A percentile compares a stretch with the other conserved stretches of the same genome.
Conservation (phyloP, 129 eudicot species). For the Saussurea involucrata region DNA sequence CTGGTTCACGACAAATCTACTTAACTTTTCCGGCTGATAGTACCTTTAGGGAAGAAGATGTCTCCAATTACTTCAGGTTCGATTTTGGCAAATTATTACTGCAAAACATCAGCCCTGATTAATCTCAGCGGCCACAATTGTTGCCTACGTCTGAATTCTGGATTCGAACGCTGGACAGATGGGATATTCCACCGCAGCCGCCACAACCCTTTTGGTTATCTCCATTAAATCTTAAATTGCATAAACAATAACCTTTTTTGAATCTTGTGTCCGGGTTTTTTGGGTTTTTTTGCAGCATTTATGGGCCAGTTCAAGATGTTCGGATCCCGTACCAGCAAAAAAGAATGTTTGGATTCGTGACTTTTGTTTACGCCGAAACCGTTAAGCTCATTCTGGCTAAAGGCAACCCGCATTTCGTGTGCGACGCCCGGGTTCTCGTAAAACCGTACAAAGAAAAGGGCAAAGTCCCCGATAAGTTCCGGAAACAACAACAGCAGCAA, state of each 20-base stretch:
- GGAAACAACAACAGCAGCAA: slow-evolving; percentile 56
- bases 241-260: neutral
- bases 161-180: too few relatives aligned
- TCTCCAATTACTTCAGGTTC: slow-evolving; percentile 71
- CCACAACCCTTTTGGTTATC: too few relatives aligned
- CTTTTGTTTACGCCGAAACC: slow-evolving; percentile 70
- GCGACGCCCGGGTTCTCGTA: slow-evolving; percentile 77
- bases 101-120: too few relatives aligned
- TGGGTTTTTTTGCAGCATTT: slow-evolving; percentile 42
- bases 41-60: slow-evolving; percentile 76
- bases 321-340: slow-evolving; percentile 89
- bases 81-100: too few relatives aligned
- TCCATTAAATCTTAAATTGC: neutral
- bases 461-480: slow-evolving; percentile 74
- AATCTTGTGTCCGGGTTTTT: neutral
- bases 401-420: slow-evolving; percentile 87
- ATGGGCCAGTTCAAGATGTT: slow-evolving; percentile 87
- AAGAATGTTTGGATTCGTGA: slow-evolving; percentile 79
- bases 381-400: slow-evolving; percentile 74
- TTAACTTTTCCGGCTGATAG: slow-evolving; percentile 85
- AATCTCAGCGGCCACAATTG: too few relatives aligned
- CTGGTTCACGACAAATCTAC: slow-evolving; percentile 79
- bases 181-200: too few relatives aligned
- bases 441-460: slow-evolving; percentile 91
- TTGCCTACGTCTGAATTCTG: too few relatives aligned